Percentiles rank a stretch among this genome's conserved stretches.
phyloP scores from a whole-genome alignment of 352 stramenopile genomes.

The Globisporangium alternatum region DNA sequence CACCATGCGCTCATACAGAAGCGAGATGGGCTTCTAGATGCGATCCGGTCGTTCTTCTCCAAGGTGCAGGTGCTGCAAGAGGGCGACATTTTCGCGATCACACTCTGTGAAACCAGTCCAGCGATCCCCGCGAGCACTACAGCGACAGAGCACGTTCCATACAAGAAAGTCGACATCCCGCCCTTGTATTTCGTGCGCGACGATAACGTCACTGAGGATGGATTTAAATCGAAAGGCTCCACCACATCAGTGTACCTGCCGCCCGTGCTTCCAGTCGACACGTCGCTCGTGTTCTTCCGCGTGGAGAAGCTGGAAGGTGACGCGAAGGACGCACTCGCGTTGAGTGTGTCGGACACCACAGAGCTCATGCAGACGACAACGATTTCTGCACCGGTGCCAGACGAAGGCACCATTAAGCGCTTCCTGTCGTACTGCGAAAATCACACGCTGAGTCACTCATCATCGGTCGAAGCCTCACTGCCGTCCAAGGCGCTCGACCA shows the following conservation, averaged over 20 bases:
- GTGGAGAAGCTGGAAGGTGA: slow-evolving; percentile 52
- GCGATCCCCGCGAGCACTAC: slow-evolving; percentile 20
- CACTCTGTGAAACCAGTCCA: slow-evolving; percentile 42
- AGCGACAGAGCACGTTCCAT: slow-evolving; percentile 29
- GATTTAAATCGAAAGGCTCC: not conserved
- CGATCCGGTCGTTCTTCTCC: slow-evolving; percentile 59
- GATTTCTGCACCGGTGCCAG: slow-evolving; percentile 41
- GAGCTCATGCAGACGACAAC: slow-evolving; percentile 67
- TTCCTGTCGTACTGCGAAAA: slow-evolving; percentile 34
- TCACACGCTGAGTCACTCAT: slow-evolving; percentile 1
- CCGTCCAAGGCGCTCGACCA: slow-evolving; percentile 36
- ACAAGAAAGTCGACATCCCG: slow-evolving; percentile 45
- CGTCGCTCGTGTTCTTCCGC: slow-evolving; percentile 72
- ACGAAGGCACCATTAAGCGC: slow-evolving; percentile 53
- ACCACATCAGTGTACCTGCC: slow-evolving; percentile 29
- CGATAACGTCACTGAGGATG: slow-evolving; percentile 2
- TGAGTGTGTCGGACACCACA: slow-evolving; percentile 57
- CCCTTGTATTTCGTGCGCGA: slow-evolving; percentile 17
- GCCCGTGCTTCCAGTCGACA: slow-evolving; percentile 53
- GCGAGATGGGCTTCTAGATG: slow-evolving; percentile 50
- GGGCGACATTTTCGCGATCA: slow-evolving; percentile 68
- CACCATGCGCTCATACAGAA: slow-evolving; percentile 56
- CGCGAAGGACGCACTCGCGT: slow-evolving; percentile 27
- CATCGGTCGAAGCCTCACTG: slow-evolving; percentile 25
- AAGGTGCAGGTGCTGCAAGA: slow-evolving; percentile 58